Evolutionary conservation across 208 protist genomes (phyloP), one percentile per base, ranked within the genome.

Genomic region (Acanthamoeba rhysodes): DNA sequence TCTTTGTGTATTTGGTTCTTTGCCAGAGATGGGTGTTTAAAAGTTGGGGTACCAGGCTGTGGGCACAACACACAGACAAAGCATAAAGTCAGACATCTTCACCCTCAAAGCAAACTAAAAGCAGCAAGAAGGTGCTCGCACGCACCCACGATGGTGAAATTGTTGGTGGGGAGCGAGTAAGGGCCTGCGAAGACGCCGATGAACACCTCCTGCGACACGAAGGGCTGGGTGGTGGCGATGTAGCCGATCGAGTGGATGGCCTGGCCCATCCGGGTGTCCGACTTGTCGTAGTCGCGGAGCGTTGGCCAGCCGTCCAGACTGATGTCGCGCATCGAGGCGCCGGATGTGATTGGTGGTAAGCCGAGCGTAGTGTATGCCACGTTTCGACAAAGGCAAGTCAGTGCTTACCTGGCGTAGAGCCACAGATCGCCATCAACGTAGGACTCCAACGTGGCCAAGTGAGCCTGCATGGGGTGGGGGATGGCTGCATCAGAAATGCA

Each of bases 391-490:
- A 82, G 14, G 16, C 14, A 45, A n/a, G n/a, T n/a, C 37, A 82
- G n/a, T 82, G 37, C 12, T 14, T 87, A 87, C 78, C 78, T 87
- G 27, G 55, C 80, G 55, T 90, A 90, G 80, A 90, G 80, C 80
- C 80, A 90, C 9, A 90, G 50, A 66, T 90, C 80, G 50, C 80
- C 80, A 2, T 53, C 50, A 2, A 90, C 80, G 34, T 90, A 90
- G 41, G 80, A 90, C 29, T 53, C 18, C 12, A 90, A 41, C 1
- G 68, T 41, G 24, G 45, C 27, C 50, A 90, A 32, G 50, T 90
- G 50, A 7, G 27, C 70, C 70, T 45, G 32, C 8, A 45, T 78
- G 10, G 70, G 59, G 78, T 59, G 80, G 2, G 80, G 55, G 66
- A 6, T 41, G 37, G 1, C 37, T 41, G 37, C 37, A 3, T 41